A percentile compares a stretch with the other conserved stretches of the same genome.
phyloP scores from a whole-genome alignment of 2,329 filamentous ascomycete genomes.

The Emmonsia crescens region DNA sequence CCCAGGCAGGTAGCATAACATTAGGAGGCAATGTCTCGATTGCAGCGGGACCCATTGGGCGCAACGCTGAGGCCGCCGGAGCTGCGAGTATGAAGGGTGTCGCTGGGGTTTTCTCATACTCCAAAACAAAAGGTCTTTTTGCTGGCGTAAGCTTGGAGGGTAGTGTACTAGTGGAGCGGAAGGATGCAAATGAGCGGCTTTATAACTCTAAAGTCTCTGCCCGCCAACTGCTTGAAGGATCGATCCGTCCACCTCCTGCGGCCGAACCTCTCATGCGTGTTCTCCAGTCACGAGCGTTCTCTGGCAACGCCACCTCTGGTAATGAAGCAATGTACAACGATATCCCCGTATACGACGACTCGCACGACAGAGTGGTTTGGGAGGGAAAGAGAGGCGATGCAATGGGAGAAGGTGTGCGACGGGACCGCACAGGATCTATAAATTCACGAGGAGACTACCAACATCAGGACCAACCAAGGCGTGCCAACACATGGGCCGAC shows the following conservation, averaged over 20 bases:
- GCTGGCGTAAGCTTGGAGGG: constrained; percentile 92
- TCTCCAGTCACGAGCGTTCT: constrained; percentile 75
- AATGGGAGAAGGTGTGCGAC: constrained; percentile 54
- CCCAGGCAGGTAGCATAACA: constrained; percentile 81
- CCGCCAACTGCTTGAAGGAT: constrained; percentile 66
- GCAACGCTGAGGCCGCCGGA: constrained; percentile 92
- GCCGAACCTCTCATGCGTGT: constrained; percentile 77
- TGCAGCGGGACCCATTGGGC: constrained; percentile 82
- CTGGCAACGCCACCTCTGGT: constrained; percentile 43
- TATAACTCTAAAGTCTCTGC: constrained; percentile 79
- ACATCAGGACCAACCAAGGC: constrained; percentile 42
- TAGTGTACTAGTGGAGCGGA: constrained; percentile 81
- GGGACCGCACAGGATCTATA: constrained; percentile 43
- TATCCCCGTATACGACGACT: constrained; percentile 74
- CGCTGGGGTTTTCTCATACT: constrained; percentile 90
- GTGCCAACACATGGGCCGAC: constrained; percentile 40
- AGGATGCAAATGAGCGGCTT: constrained; percentile 93
- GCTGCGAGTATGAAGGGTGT: constrained; percentile 83
- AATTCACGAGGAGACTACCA: constrained; percentile 43
- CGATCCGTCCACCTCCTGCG: constrained; percentile 65
- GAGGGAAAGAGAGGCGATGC: constrained; percentile 61
- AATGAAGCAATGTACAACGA: constrained; percentile 83
- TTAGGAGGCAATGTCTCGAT: constrained; percentile 94
- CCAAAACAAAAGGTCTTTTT: constrained; percentile 94
- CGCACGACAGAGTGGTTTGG: constrained; percentile 75